Evolutionary conservation across 2,329 filamentous ascomycete species (phyloP), one percentile per base, ranked within the genome.

Genomic region (Tolypocladium endophyticum): DNA sequence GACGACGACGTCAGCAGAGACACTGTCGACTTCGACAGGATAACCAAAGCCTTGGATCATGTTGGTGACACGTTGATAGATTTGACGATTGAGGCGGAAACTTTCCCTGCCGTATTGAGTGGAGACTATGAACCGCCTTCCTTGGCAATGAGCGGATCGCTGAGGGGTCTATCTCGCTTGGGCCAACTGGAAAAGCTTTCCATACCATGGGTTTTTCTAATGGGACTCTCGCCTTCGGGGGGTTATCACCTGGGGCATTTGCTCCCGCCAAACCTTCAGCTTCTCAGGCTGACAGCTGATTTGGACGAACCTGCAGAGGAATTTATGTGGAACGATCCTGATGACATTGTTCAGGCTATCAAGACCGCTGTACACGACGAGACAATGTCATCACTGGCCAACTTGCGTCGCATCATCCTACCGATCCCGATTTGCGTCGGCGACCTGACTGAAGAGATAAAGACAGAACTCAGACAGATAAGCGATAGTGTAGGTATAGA

Each of bases 221-320:
- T 60, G 59, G 59, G 59, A 28, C 56, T 60, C 52, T 56, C 56
- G 12, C 50, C 56, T 5, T 43, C 50, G 1, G n/a, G 39, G 33
- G 33, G 3, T 3, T 55, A 20, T 28, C 20, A 28, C 2, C 36
- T 30, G 9, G 45, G 36, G 11, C 20, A 41, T 33, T 20, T 18
- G 36, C 47, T 58, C 16, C 47, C 57, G 9, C 18, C 9, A 23
- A 43, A 9, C 11, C 47, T 58, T 18, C 47, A 58, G 50, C 23
- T 45, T 25, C 36, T 58, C 14, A 35, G 2, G 20, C 30, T 58
- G 23, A 43, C 57, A 43, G 11, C 4, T 25, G 35, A 55, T 25
- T 25, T 59, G 8, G 4, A 5, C 2, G 39, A n/a, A 4, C 2
- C 36, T 9, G 39, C n/a, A 14, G 30, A 55, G 8, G 5, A 45